Conservation (phyloP, 1,139 yeast species). For the Debaryomyces udenii region DNA sequence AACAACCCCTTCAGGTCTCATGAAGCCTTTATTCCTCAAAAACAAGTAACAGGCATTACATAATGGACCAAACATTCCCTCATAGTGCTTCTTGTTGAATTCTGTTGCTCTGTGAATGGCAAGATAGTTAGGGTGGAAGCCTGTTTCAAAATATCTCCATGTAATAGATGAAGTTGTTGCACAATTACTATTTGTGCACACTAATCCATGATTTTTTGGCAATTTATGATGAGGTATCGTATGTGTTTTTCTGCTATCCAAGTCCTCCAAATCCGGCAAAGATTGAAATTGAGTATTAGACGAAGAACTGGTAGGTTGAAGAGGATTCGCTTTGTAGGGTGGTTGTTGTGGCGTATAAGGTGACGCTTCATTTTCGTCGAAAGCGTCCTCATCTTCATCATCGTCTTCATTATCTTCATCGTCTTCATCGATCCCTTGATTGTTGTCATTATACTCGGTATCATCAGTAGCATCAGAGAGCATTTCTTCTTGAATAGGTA, state of each 20-base stretch:
- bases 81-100: constrained; percentile 45
- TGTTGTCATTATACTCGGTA: constrained; percentile 36
- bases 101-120: constrained; percentile 42
- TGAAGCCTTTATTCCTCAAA: constrained; percentile 52
- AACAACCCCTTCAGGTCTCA: constrained; percentile 54
- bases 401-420: constrained; percentile 24
- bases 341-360: constrained; percentile 50
- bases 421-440: constrained; percentile 22
- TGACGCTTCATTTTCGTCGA: constrained; percentile 30
- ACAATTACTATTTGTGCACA: constrained; percentile 50
- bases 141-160: constrained; percentile 53
- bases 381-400: constrained; percentile 21
- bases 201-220: constrained; percentile 43
- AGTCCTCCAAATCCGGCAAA: constrained; percentile 48
- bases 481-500: constrained; percentile 46
- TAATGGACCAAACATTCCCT: constrained; percentile 55
- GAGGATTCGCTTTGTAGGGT: constrained; percentile 28
- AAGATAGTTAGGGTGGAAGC: constrained; percentile 42
- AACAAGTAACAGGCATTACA: constrained; percentile 55
- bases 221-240: constrained; percentile 43
- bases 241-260: constrained; percentile 49
- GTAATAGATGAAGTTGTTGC: constrained; percentile 43
- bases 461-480: constrained; percentile 34
- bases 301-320: constrained; percentile 9
- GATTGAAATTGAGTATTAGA: constrained; percentile 32